Evolutionary conservation across 208 protist species (phyloP).

Genomic region (Leishmania mexicana): DNA sequence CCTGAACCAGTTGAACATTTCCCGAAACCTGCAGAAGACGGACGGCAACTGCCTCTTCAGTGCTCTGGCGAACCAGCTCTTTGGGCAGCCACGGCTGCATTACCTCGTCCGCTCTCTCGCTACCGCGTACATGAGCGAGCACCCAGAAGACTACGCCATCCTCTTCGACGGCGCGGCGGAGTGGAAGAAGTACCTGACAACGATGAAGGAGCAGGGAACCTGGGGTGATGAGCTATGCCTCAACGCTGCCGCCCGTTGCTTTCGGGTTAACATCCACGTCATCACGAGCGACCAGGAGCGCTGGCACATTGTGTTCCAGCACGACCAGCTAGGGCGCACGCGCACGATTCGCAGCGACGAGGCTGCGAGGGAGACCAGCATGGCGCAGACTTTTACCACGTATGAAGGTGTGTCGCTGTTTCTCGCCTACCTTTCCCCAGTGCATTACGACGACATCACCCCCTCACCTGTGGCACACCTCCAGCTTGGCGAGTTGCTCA

Average conservation of each 20-base stretch:
- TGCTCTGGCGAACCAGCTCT: conserved; percentile 75
- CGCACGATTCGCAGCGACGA: conserved; percentile 6
- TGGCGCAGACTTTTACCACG: not conserved
- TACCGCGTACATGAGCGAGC: conserved; percentile 68
- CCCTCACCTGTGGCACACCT: conserved; percentile 33
- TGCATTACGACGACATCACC: conserved; percentile 87
- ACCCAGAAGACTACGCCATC: conserved; percentile 59
- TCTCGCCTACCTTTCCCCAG: conserved; percentile 68
- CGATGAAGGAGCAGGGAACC: conserved; percentile 60
- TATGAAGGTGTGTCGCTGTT: conserved; percentile 59
- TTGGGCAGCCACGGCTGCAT: conserved; percentile 57
- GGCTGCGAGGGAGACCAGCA: not conserved
- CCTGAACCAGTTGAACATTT: conserved; percentile 41
- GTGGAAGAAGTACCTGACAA: conserved; percentile 55
- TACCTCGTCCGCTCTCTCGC: conserved; percentile 66
- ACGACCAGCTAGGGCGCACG: conserved; percentile 56
- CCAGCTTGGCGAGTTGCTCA: conserved; percentile 47
- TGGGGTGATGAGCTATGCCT: conserved; percentile 90
- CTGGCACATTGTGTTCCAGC: conserved; percentile 85
- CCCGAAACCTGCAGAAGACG: conserved; percentile 48
- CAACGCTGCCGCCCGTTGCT: conserved; percentile 83
- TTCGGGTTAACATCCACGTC: conserved; percentile 86
- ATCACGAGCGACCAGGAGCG: conserved; percentile 73
- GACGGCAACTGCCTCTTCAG: conserved; percentile 90
- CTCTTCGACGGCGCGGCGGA: conserved; percentile 69